A percentile compares a stretch with the other conserved stretches of the same genome.
Evolutionary conservation across 2,329 filamentous ascomycete species (phyloP).

Genomic region (Teratosphaeria epicoccoides): DNA sequence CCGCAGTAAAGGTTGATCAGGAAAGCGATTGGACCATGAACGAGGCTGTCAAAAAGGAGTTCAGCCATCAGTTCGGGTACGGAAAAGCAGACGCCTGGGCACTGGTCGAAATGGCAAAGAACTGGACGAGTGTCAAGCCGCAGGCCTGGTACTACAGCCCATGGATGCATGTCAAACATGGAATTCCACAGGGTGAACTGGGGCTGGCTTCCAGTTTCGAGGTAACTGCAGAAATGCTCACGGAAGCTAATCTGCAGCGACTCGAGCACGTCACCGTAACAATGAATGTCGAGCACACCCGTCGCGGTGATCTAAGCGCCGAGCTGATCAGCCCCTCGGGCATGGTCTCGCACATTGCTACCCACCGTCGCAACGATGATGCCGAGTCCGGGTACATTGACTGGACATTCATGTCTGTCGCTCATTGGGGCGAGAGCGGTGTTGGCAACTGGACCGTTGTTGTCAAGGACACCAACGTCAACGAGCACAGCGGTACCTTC

Average conservation of each 20-base stretch:
- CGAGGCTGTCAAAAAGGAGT: conserved; percentile 71
- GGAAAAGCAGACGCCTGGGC: conserved; percentile 86
- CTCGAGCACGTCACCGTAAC: conserved; percentile 94
- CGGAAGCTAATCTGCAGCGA: conserved; percentile 69
- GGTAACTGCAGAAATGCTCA: conserved; percentile 70
- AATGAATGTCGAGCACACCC: conserved; percentile 86
- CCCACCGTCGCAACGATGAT: conserved; percentile 59
- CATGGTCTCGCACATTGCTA: conserved; percentile 73
- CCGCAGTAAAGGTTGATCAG: conserved; percentile 68
- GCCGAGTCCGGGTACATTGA: conserved; percentile 65
- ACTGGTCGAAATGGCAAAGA: conserved; percentile 75
- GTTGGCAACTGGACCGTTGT: conserved; percentile 84
- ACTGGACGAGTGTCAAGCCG: conserved; percentile 80
- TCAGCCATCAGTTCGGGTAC: conserved; percentile 90
- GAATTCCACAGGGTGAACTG: conserved; percentile 72
- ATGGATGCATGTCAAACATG: conserved; percentile 80
- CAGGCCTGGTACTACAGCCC: conserved; percentile 92
- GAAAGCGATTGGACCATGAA: conserved; percentile 67
- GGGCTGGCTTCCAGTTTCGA: conserved; percentile 73
- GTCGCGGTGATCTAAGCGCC: conserved; percentile 83
- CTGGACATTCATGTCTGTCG: conserved; percentile 99
- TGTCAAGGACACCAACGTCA: conserved; percentile 72
- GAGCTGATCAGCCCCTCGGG: conserved; percentile 79
- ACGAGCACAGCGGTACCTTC: conserved; percentile 67
- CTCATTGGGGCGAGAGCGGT: conserved; percentile 87